Evolutionary conservation across 148 eudicot species (phyloP).

Genomic region (Persicaria tinctoria): DNA sequence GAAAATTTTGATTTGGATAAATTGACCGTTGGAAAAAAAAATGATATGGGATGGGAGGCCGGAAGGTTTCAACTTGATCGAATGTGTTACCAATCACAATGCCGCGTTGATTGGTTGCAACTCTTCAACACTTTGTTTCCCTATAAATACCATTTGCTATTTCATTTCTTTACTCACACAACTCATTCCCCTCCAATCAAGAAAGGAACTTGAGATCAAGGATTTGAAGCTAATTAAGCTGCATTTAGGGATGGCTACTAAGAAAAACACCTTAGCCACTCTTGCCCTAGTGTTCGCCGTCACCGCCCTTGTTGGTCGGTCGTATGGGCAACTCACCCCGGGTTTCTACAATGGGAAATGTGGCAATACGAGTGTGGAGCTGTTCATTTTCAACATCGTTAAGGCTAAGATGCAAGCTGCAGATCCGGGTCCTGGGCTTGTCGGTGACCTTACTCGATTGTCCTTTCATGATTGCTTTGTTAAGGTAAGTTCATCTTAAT

Average conservation of each 20-base stretch:
- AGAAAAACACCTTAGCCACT: not conserved
- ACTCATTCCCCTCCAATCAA: not conserved
- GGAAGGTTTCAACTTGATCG: no score
- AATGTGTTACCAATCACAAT: no score
- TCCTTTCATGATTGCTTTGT: slow-evolving; percentile 62
- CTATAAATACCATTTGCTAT: not conserved
- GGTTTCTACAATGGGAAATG: slow-evolving; percentile 54
- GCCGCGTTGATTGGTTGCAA: not conserved
- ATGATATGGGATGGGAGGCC: no score
- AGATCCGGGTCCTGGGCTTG: slow-evolving; percentile 21
- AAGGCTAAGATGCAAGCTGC: slow-evolving; percentile 3
- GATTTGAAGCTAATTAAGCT: not conserved
- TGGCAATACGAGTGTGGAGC: slow-evolving; percentile 27
- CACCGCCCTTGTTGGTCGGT: slow-evolving; percentile 21
- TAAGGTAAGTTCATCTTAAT: slow-evolving; percentile 23
- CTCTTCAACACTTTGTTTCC: not conserved
- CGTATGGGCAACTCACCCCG: slow-evolving; percentile 24
- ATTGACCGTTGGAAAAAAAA: no score
- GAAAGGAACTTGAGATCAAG: not conserved
- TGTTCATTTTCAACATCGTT: slow-evolving; percentile 25
- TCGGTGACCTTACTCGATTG: slow-evolving; percentile 44
- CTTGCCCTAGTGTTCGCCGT: slow-evolving; percentile 27
- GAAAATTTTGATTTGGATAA: no score
- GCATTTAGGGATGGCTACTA: not conserved
- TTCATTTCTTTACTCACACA: not conserved